phyloP scores from a whole-genome alignment of 768 basidiomycete species.

The Daedaleopsis sinensis region DNA sequence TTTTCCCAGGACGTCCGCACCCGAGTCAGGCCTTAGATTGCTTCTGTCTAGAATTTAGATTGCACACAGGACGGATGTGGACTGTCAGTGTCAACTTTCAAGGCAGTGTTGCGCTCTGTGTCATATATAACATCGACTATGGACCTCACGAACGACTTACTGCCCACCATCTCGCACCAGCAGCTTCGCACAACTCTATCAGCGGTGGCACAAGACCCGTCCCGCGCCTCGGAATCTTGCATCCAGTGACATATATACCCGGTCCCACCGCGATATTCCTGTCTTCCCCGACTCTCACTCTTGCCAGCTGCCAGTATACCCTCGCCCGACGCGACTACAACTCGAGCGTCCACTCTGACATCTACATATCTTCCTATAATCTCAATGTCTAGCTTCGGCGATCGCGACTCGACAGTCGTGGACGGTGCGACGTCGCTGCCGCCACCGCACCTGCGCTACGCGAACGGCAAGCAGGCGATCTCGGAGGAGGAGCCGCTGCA shows the following conservation, averaged over 20 bases:
- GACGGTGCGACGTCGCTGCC: conserved; percentile 35
- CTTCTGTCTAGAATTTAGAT: too few relatives aligned
- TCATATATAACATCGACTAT: neutral
- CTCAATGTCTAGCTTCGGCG: conserved; percentile 37
- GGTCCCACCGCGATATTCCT: neutral
- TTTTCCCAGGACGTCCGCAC: too few relatives aligned
- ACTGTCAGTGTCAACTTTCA: too few relatives aligned
- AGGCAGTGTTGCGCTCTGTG: neutral
- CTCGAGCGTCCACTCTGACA: too few relatives aligned
- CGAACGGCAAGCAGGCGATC: conserved; percentile 7
- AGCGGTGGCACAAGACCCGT: neutral
- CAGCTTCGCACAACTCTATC: neutral
- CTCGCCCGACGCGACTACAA: too few relatives aligned
- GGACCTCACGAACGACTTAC: neutral
- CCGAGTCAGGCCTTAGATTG: too few relatives aligned
- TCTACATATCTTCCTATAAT: neutral
- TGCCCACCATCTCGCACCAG: neutral
- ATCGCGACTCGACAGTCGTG: conserved; percentile 50
- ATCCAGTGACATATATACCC: neutral
- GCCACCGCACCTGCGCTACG: neutral
- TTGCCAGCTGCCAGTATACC: neutral
- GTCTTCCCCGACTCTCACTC: neutral
- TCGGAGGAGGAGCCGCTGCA: conserved; percentile 9
- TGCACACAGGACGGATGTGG: neutral
- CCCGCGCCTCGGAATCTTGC: neutral